Evolutionary conservation across 148 eudicot species (phyloP), one percentile per base, ranked within the genome.

Genomic region (Arctostaphylos glauca): DNA sequence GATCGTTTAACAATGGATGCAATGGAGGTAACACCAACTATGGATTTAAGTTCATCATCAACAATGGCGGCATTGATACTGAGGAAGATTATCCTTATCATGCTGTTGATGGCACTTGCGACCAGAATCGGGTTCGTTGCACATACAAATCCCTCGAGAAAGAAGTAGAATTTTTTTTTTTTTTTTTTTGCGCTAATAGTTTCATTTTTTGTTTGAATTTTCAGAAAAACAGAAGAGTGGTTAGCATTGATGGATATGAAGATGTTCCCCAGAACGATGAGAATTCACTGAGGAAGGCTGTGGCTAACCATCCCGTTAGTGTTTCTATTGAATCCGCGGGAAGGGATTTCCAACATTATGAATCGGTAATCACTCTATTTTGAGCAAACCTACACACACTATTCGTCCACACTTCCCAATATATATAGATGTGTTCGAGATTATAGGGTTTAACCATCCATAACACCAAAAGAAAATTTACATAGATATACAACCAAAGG

Each of bases 311-410:
- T 81, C 98, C 98, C 6, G 87, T 93, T 19, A 92, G 93, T 82
- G 95, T 94, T 80, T 93, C 95, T 58, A 91, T 94, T 83, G 97
- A 94, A 86, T 93, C 95, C 23, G 91, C 89, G 52, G 94, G 92
- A 83, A 84, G 90, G 44, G 86, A 81, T 47, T 93, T 95, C 89
- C 98, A 93, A 78, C 93, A 88, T 25, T 95, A 95, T 66, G 48
- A 87, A 81, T 91, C 97, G 60, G 98, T 95, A 91, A 62, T 44
- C 5, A 19, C 48, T 6, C 5, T 7, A 3, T 49, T 15, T 70
- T 9, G 12, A 10, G 12, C 15, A 31, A 31, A 1, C 38, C 38
- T 31, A 31, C 38, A 31, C 38, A 31, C 38, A 31, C 38, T 31
- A 31, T 31, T 31, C 38, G 38, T 31, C 38, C 38, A 31, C 38